Conservation (phyloP, 305 asterid genomes). For the Fraxinus dipetala region DNA sequence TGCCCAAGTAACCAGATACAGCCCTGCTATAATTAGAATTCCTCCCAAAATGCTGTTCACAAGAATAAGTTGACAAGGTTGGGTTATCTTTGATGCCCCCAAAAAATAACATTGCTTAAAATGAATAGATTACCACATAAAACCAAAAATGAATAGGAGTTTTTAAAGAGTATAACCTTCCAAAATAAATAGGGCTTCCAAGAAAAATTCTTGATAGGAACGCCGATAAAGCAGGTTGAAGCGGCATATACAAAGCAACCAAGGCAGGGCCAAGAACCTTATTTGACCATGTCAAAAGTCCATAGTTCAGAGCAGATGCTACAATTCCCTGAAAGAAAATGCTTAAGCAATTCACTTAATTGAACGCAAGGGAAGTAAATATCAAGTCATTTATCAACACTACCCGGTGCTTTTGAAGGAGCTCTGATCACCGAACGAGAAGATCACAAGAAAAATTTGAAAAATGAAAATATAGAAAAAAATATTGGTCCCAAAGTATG, state of each 20-base stretch:
- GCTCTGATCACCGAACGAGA: not conserved
- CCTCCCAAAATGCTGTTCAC: slow-evolving; percentile 84
- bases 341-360: not conserved
- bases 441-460: not conserved
- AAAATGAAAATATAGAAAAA: not conserved
- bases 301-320: slow-evolving; percentile 91
- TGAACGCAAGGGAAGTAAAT: not conserved
- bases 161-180: slow-evolving; percentile 53
- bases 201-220: slow-evolving; percentile 84
- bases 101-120: not conserved
- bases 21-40: slow-evolving; percentile 73
- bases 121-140: not conserved
- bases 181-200: slow-evolving; percentile 89
- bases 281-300: slow-evolving; percentile 88
- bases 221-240: slow-evolving; percentile 89
- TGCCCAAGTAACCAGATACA: slow-evolving; percentile 97
- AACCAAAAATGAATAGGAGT: not conserved
- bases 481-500: not conserved
- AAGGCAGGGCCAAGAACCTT: slow-evolving; percentile 89
- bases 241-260: slow-evolving; percentile 90
- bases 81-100: not conserved
- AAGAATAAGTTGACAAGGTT: not conserved
- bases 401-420: not conserved
- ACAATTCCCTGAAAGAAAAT: slow-evolving; percentile 59
- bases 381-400: not conserved